Conservation (phyloP, 345 rosid species). For the Dipteronia dyeriana region DNA sequence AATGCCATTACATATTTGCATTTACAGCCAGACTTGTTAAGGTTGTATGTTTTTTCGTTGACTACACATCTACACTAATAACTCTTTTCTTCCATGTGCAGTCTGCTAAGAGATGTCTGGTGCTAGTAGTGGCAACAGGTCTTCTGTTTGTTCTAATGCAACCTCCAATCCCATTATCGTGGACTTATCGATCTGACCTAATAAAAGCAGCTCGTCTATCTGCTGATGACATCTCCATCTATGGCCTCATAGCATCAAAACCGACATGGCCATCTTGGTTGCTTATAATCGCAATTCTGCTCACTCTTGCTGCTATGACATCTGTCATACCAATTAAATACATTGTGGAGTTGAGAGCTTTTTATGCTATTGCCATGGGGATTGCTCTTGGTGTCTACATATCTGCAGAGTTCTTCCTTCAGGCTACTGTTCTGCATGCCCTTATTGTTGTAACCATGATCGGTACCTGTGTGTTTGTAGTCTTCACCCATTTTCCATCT, state of each 20-base stretch:
- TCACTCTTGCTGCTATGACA: conserved; percentile 83
- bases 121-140: conserved; percentile 88
- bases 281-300: conserved; percentile 77
- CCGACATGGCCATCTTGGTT: conserved; percentile 99
- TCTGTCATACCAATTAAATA: conserved; percentile 89
- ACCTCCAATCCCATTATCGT: conserved; percentile 85
- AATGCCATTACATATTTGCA: not conserved
- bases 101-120: conserved; percentile 92
- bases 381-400: conserved; percentile 89
- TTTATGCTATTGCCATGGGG: conserved; percentile 84
- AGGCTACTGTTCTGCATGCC: conserved; percentile 85
- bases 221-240: conserved; percentile 93
- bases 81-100: conserved; percentile 35
- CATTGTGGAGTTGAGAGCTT: conserved; percentile 79
- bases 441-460: conserved; percentile 84
- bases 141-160: conserved; percentile 87
- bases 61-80: conserved; percentile 8
- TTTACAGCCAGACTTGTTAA: not conserved
- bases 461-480: conserved; percentile 82
- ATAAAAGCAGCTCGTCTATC: conserved; percentile 90
- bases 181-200: conserved; percentile 81
- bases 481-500: conserved; percentile 97
- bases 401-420: conserved; percentile 97
- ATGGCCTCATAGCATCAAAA: conserved; percentile 86
- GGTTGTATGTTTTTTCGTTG: not conserved